phyloP scores from a whole-genome alignment of 106 monocot species.

The Alisma plantagoaquatica region DNA sequence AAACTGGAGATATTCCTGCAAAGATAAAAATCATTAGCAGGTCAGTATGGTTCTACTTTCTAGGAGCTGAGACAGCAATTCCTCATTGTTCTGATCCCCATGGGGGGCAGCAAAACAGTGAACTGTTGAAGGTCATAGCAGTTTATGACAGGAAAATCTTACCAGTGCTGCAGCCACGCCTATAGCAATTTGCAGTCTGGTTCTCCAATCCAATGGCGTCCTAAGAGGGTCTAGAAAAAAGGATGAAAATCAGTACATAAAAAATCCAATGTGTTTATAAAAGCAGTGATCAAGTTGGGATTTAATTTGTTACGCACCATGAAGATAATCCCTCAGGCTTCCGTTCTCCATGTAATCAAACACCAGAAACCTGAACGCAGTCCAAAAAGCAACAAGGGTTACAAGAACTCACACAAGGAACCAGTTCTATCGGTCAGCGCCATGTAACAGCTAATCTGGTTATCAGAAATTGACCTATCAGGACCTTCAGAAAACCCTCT shows the following conservation, averaged over 20 bases:
- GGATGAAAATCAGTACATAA: too few species aligned
- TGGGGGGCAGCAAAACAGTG: too few species aligned
- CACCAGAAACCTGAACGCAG: constrained; percentile 56
- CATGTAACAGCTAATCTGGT: background rate
- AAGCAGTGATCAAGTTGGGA: too few species aligned
- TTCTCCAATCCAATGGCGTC: constrained; percentile 86
- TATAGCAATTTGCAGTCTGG: constrained; percentile 62
- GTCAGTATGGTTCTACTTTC: too few species aligned
- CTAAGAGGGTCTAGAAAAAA: constrained; percentile 65
- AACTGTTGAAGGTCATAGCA: too few species aligned
- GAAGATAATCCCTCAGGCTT: constrained; percentile 73
- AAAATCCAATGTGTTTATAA: too few species aligned
- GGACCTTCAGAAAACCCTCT: constrained; percentile 64
- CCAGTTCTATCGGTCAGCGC: background rate
- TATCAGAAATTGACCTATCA: constrained; percentile 24
- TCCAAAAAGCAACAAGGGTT: background rate
- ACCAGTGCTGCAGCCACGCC: constrained; percentile 87
- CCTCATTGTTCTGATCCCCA: too few species aligned
- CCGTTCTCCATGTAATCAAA: constrained; percentile 86
- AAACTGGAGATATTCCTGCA: constrained; percentile 74
- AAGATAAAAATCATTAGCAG: too few species aligned
- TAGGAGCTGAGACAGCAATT: too few species aligned
- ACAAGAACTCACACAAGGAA: background rate
- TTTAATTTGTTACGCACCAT: constrained; percentile 27
- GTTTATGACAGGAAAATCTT: too few species aligned